phyloP scores from a whole-genome alignment of 1,284 basidiomycete species.

The Fomitopsis pinicola region DNA sequence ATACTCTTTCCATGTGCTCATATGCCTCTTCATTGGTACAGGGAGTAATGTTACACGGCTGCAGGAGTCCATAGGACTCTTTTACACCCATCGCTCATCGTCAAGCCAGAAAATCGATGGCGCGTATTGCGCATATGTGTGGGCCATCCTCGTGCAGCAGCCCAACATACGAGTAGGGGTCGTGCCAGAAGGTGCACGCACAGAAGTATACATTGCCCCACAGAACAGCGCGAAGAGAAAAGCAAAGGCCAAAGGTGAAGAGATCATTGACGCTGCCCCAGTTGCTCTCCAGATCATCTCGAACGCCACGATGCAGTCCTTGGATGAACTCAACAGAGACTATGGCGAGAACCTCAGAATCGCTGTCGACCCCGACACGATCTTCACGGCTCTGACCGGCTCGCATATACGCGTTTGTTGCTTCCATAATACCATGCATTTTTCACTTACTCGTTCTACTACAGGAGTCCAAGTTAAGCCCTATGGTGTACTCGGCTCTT shows the following conservation, averaged over 20 bases:
- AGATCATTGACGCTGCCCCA: conserved; percentile 35
- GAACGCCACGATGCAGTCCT: conserved; percentile 44
- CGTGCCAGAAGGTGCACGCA: conserved; percentile 48
- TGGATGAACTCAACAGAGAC: conserved; percentile 50
- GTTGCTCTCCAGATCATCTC: conserved; percentile 47
- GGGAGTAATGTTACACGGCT: conserved; percentile 71
- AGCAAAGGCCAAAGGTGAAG: conserved; percentile 51
- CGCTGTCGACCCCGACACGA: conserved; percentile 68
- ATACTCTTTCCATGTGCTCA: conserved; percentile 1
- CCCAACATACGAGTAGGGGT: conserved; percentile 68
- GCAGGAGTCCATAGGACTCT: conserved; percentile 61
- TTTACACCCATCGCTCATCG: conserved; percentile 44
- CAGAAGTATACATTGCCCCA: conserved; percentile 73
- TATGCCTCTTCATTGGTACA: conserved; percentile 21
- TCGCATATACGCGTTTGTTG: conserved; percentile 65
- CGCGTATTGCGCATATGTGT: conserved; percentile 74
- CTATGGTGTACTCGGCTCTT: conserved; percentile 83
- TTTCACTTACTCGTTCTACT: conserved; percentile 3
- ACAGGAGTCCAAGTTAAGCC: conserved; percentile 74
- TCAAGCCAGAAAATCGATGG: conserved; percentile 64
- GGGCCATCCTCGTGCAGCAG: conserved; percentile 71
- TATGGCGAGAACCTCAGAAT: conserved; percentile 67
- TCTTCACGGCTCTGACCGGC: conserved; percentile 77
- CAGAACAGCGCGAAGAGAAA: conserved; percentile 63
- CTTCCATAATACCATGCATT: conserved; percentile 5